Evolutionary conservation across 2,329 filamentous ascomycete species (phyloP).

Genomic region (Trichoderma koningiopsis): DNA sequence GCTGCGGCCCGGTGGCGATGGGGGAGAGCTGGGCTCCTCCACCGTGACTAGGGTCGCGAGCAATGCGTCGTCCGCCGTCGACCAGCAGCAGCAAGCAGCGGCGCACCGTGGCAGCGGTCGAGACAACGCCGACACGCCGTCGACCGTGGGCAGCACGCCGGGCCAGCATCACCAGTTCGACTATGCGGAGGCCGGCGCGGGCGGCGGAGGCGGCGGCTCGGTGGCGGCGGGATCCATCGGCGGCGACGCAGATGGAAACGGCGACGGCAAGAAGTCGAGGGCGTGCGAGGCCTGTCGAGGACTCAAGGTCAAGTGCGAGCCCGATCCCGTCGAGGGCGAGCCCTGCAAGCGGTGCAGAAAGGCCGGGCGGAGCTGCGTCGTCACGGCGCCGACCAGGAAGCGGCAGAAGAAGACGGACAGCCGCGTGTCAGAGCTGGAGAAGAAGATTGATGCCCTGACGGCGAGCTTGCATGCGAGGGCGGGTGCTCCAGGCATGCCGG

Average conservation of each 20-base stretch:
- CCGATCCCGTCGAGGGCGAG: slow-evolving; percentile 62
- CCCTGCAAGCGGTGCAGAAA: slow-evolving; percentile 78
- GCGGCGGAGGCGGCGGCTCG: slow-evolving; percentile 24
- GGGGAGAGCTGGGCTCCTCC: slow-evolving; percentile 28
- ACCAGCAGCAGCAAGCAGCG: slow-evolving; percentile 21
- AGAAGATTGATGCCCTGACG: slow-evolving; percentile 87
- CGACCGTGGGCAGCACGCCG: slow-evolving; percentile 22
- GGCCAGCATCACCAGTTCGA: not conserved
- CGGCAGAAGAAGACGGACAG: slow-evolving; percentile 91
- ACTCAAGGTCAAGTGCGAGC: slow-evolving; percentile 83
- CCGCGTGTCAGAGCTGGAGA: slow-evolving; percentile 85
- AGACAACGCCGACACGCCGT: slow-evolving; percentile 33
- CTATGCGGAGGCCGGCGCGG: not conserved
- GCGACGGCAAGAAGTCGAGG: slow-evolving; percentile 65
- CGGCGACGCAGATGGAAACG: not conserved
- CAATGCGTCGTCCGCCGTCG: slow-evolving; percentile 29
- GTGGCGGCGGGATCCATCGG: slow-evolving; percentile 32
- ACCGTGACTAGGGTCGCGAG: slow-evolving; percentile 9
- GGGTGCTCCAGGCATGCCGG: slow-evolving; percentile 21
- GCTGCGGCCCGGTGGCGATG: slow-evolving; percentile 33
- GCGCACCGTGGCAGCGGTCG: slow-evolving; percentile 27
- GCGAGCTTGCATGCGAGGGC: slow-evolving; percentile 68
- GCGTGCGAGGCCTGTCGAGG: slow-evolving; percentile 77
- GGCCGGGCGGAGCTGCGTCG: slow-evolving; percentile 73
- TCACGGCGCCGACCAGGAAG: slow-evolving; percentile 74